These are phyloP conservation scores for Zygosaccharomyces siamensis DNA, from an alignment of 805 yeast species.

Conservation along the genomic window DNA sequence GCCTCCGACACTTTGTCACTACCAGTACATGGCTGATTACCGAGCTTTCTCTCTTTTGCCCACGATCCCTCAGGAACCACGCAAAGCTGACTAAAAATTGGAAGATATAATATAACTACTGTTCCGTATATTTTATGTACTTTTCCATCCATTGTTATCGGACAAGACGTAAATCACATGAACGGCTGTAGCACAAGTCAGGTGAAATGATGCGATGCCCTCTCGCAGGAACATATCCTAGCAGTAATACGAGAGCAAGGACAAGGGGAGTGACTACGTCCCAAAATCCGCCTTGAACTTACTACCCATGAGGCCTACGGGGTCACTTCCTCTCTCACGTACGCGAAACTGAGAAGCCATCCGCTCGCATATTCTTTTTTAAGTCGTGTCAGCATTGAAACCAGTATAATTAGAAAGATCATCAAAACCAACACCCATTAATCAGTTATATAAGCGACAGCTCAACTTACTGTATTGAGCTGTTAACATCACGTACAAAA, in stretches of 20 bases:
- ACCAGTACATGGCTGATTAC: background rate
- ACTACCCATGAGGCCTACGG: too few relatives aligned
- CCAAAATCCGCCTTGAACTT: too few relatives aligned
- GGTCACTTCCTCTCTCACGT: too few relatives aligned
- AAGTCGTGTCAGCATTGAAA: too few relatives aligned
- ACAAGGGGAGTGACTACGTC: background rate
- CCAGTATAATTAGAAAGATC: too few relatives aligned
- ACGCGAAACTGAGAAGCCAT: too few relatives aligned
- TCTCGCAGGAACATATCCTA: background rate
- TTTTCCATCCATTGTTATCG: background rate
- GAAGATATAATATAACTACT: background rate
- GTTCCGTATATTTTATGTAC: background rate
- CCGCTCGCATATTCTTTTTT: too few relatives aligned
- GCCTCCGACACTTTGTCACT: background rate
- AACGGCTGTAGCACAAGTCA: background rate
- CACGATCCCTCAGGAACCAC: background rate
- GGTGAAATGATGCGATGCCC: background rate
- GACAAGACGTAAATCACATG: background rate
- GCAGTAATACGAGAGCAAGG: background rate
- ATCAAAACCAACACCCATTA: too few relatives aligned
- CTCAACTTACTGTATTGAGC: too few relatives aligned
- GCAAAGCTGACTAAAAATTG: background rate
- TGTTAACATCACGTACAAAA: too few relatives aligned
- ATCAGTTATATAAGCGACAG: too few relatives aligned
- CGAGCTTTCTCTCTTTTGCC: background rate